Conservation (phyloP, 1,284 basidiomycete genomes). For the Singerocomus inundabilis region DNA sequence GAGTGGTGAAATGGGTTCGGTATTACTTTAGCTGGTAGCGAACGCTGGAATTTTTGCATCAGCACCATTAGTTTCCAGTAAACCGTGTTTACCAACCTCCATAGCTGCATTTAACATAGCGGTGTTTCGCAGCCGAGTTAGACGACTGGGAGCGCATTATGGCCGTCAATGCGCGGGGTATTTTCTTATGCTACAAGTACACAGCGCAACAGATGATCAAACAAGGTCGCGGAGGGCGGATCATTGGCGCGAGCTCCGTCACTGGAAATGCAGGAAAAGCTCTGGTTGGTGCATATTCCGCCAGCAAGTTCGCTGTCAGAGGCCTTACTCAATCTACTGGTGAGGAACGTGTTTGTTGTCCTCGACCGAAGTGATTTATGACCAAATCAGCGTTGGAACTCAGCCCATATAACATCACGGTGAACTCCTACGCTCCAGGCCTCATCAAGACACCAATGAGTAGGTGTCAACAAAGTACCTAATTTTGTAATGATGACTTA, state of each 20-base stretch:
- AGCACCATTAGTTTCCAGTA: neutral
- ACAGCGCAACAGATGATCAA: conserved; percentile 35
- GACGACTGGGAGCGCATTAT: conserved; percentile 25
- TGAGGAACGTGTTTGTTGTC: neutral
- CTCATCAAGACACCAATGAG: conserved; percentile 13
- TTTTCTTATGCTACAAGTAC: conserved; percentile 35
- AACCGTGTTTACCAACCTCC: neutral
- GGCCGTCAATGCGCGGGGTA: conserved; percentile 28
- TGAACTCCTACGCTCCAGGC: conserved; percentile 24
- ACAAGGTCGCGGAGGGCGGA: conserved; percentile 37
- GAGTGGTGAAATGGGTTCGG: too few species aligned
- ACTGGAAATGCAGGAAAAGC: conserved; percentile 19
- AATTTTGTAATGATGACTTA: neutral
- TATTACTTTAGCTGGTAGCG: conserved; percentile 10
- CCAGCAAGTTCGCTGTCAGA: conserved; percentile 34
- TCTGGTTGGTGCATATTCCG: conserved; percentile 14
- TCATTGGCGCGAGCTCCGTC: conserved; percentile 35
- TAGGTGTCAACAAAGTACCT: neutral
- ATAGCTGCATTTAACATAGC: neutral
- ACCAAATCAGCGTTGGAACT: conserved; percentile 25
- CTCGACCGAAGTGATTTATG: neutral
- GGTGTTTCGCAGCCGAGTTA: conserved; percentile 10
- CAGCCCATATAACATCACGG: conserved; percentile 24
- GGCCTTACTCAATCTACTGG: conserved; percentile 29
- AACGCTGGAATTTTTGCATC: conserved; percentile 2